Percentiles rank a stretch among this genome's conserved stretches.
Conservation (phyloP, 129 eudicot genomes). For the Flaveria trinervia region DNA sequence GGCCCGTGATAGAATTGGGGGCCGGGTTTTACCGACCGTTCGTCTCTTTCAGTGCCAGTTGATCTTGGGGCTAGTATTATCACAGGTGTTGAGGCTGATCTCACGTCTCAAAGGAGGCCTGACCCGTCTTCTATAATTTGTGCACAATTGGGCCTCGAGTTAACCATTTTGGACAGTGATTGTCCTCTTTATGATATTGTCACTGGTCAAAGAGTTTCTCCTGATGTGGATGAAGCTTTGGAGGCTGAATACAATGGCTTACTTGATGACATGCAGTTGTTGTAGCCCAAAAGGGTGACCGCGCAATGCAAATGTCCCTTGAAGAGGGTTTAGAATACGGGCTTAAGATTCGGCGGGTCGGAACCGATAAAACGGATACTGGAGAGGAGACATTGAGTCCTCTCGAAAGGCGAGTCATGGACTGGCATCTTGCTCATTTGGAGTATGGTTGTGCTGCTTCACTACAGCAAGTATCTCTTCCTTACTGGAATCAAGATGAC, state of each 20-base stretch:
- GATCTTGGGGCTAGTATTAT: conserved; percentile 99
- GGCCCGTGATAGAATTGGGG: conserved; percentile 93
- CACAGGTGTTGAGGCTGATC: conserved; percentile 99
- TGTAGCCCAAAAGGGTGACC: conserved; percentile 81
- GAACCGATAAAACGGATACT: conserved; percentile 12
- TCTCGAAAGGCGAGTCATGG: conserved; percentile 95
- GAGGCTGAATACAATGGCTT: conserved; percentile 90
- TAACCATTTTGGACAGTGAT: conserved; percentile 89
- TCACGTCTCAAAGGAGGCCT: conserved; percentile 80
- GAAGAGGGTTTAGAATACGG: conserved; percentile 92
- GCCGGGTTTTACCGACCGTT: conserved; percentile 90
- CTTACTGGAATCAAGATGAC: conserved; percentile 98
- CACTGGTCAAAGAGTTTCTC: conserved; percentile 85
- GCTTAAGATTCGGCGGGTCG: conserved; percentile 57
- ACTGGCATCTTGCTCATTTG: conserved; percentile 99
- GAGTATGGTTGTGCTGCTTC: conserved; percentile 99
- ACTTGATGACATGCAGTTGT: conserved; percentile 83
- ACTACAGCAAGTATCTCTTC: conserved; percentile 87
- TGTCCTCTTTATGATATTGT: conserved; percentile 95
- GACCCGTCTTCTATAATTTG: conserved; percentile 97
- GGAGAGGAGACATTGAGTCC: conserved; percentile 66
- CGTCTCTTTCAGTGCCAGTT: conserved; percentile 96
- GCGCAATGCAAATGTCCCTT: conserved; percentile 81
- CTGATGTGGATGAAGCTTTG: conserved; percentile 82
- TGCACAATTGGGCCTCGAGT: conserved; percentile 92